Conservation (phyloP, 208 protist species). For the Plasmodiophora brassicae region DNA sequence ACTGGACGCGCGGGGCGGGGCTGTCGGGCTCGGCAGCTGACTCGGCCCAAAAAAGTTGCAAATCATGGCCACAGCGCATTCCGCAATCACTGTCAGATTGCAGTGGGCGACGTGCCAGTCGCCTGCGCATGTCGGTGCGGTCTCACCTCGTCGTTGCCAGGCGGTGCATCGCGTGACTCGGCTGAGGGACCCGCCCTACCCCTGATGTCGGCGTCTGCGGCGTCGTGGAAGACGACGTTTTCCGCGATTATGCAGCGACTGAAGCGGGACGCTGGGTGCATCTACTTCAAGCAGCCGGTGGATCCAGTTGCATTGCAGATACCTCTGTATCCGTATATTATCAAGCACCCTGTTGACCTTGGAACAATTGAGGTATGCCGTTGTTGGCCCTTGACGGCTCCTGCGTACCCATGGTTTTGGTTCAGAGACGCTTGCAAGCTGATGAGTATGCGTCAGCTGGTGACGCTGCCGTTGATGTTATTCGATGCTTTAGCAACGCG, state of each 20-base stretch:
- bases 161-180: too few species aligned
- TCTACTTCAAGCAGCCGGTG: constrained; percentile 1
- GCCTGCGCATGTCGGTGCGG: too few species aligned
- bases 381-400: background rate
- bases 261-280: background rate
- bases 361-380: background rate
- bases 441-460: background rate
- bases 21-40: too few species aligned
- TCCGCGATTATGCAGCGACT: background rate
- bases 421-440: background rate
- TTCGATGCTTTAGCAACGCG: background rate
- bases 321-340: constrained; percentile 12
- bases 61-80: too few species aligned
- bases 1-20: too few species aligned
- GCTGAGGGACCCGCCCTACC: too few species aligned
- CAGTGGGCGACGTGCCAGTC: too few species aligned
- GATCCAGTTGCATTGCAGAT: background rate
- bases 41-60: too few species aligned
- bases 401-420: background rate
- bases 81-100: too few species aligned
- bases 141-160: too few species aligned
- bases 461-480: background rate
- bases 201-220: too few species aligned
- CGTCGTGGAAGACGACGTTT: background rate
- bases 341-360: background rate